Base-by-base conservation (phyloP, 2,329 filamentous ascomycete species). In the Fusarium heterosporum region DNA sequence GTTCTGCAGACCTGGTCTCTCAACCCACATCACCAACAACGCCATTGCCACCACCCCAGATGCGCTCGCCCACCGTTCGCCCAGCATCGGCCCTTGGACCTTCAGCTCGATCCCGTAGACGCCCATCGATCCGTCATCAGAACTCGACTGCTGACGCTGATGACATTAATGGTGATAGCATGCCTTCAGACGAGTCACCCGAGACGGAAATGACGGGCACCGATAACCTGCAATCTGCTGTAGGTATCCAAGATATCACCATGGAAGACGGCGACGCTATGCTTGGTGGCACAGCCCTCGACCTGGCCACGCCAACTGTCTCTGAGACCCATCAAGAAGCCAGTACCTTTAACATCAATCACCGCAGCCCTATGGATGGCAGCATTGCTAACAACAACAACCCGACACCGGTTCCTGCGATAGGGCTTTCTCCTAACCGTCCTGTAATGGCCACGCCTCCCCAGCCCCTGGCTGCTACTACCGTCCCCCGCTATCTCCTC, bases 311-410 rank as follows among this genome's bases (percentile, higher is more conserved):
- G 9, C 91, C 91, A 3, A 91, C 91, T 32, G 91, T 91, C 4
- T 94, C 93, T 0, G 93, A 96, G 72, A 87, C 89, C n/a, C 78
- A 79, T 45, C 91, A 93, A 71, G 93, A 96, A 71, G 87, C 92
- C 13, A 93, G 95, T 56, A 93, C 93, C 1, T 97, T 98, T 79
- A 96, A 97, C 79, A 96, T 97, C 72, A 93, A 92, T 8, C 95
- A 97, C 77, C 90, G 92, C 52, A 90, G 90, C 46, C 88, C 90
- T 2, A 88, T 96, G 34, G 93, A 97, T 74, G 93, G 93, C 48
- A 97, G 93, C 78, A 90, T 95, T 58, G 88, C 90, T 70, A 93
- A 92, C 74, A 88, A 88, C 59, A 86, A 87, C 32, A 87, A 90
- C 5, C 89, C 91, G 42, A 85, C 87, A 0, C 83, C 84, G 9